These are phyloP conservation scores for Wickerhamiella dianesei DNA, from an alignment of 805 yeast genomes.

Conservation along the genomic window DNA sequence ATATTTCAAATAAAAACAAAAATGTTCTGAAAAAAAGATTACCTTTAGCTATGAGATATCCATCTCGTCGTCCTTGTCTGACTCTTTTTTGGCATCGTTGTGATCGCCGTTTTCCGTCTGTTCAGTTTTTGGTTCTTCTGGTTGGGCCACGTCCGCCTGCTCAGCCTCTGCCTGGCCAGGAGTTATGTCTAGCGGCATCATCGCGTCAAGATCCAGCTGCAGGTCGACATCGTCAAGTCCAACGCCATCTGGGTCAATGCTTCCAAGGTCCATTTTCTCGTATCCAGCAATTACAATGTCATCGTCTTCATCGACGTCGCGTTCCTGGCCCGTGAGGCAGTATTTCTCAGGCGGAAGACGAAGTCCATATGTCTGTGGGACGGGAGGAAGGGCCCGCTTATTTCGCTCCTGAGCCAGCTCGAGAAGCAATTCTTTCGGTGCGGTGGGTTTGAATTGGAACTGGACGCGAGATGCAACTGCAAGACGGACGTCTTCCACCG, in stretches of 20 bases:
- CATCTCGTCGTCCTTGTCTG: neutral
- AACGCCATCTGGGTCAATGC: constrained; percentile 3
- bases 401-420: constrained; percentile 90
- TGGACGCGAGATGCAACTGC: constrained; percentile 92
- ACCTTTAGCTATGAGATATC: neutral
- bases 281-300: constrained; percentile 19
- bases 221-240: neutral
- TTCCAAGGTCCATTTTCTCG: constrained; percentile 10
- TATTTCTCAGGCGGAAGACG: constrained; percentile 96
- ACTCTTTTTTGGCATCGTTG: neutral
- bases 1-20: neutral
- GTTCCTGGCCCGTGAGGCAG: constrained; percentile 73
- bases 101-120: neutral
- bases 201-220: neutral
- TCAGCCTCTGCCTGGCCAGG: constrained; percentile 4
- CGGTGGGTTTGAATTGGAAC: constrained; percentile 89
- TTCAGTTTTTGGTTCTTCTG: neutral
- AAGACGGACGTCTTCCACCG: constrained; percentile 80
- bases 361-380: constrained; percentile 81
- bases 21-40: neutral
- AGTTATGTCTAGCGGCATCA: neutral
- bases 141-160: constrained; percentile 7
- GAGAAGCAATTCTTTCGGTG: constrained; percentile 81
- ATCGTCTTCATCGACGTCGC: constrained; percentile 46
- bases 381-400: constrained; percentile 78